phyloP scores from a whole-genome alignment of 768 basidiomycete species.

The Macrolepiota albuminosa region DNA sequence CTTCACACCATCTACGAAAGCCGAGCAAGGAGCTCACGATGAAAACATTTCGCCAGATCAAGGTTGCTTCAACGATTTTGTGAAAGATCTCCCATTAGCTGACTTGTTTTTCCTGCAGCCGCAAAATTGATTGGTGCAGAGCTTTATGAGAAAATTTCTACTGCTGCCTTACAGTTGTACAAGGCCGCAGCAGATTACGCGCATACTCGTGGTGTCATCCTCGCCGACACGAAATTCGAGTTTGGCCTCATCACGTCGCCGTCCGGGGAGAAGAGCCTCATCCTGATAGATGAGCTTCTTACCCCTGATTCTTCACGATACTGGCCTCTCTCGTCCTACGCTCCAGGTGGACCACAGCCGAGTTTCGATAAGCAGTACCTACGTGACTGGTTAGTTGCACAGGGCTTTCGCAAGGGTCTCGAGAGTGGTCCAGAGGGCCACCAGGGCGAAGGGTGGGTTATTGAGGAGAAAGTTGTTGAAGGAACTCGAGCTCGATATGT shows the following conservation, averaged over 20 bases:
- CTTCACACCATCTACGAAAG: constrained; percentile 97
- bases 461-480: constrained; percentile 69
- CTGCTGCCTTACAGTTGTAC: constrained; percentile 61
- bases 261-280: constrained; percentile 40
- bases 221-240: constrained; percentile 99
- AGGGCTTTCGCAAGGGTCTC: constrained; percentile 75
- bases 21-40: constrained; percentile 89
- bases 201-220: constrained; percentile 72
- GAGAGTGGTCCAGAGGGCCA: constrained; percentile 67
- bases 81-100: constrained; percentile 1
- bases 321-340: constrained; percentile 81
- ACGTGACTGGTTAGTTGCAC: constrained; percentile 77
- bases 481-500: constrained; percentile 77
- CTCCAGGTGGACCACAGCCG: constrained; percentile 69
- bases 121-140: constrained; percentile 61
- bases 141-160: constrained; percentile 57
- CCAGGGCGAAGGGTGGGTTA: constrained; percentile 70
- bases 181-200: constrained; percentile 73
- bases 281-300: constrained; percentile 93
- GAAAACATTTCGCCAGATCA: constrained; percentile 89
- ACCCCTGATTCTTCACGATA: constrained; percentile 98
- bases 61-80: constrained; percentile 35
- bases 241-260: constrained; percentile 75
- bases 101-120: constrained; percentile 36
- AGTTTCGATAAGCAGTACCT: constrained; percentile 98